Evolutionary conservation across 2,329 filamentous ascomycete genomes (phyloP).

Genomic region (Ampelomyces quisqualis): DNA sequence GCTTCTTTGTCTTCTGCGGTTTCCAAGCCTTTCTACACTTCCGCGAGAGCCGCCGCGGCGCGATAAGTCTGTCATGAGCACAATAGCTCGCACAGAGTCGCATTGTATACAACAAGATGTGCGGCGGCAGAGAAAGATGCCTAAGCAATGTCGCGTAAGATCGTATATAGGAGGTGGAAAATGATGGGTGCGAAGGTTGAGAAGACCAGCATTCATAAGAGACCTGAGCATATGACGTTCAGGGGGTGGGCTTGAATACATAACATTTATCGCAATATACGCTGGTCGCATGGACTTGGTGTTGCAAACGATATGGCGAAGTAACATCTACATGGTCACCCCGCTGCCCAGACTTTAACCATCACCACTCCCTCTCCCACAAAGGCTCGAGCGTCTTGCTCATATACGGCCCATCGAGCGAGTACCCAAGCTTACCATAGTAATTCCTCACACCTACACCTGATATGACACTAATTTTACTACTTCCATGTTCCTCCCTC

Average conservation of each 20-base stretch:
- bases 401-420: constrained; percentile 82
- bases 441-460: constrained; percentile 95
- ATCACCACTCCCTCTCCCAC: constrained; percentile 37
- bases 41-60: constrained; percentile 77
- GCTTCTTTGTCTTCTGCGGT: constrained; percentile 88
- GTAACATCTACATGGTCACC: no score
- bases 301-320: no score
- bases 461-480: constrained; percentile 96
- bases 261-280: no score
- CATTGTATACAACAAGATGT: no score
- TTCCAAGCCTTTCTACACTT: constrained; percentile 85
- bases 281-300: no score
- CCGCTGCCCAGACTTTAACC: no score
- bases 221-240: background rate
- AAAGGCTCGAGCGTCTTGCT: constrained; percentile 40
- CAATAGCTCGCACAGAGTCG: no score
- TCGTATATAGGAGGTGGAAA: background rate
- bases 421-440: constrained; percentile 90
- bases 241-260: background rate
- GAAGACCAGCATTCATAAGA: background rate
- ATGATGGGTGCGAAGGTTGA: constrained; percentile 1
- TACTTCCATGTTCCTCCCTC: constrained; percentile 86
- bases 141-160: no score
- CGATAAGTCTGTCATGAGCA: constrained; percentile 68
- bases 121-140: no score